Evolutionary conservation across 805 yeast genomes (phyloP), one percentile per base, ranked within the genome.

Genomic region (Trichomonascus vanleenenianus): DNA sequence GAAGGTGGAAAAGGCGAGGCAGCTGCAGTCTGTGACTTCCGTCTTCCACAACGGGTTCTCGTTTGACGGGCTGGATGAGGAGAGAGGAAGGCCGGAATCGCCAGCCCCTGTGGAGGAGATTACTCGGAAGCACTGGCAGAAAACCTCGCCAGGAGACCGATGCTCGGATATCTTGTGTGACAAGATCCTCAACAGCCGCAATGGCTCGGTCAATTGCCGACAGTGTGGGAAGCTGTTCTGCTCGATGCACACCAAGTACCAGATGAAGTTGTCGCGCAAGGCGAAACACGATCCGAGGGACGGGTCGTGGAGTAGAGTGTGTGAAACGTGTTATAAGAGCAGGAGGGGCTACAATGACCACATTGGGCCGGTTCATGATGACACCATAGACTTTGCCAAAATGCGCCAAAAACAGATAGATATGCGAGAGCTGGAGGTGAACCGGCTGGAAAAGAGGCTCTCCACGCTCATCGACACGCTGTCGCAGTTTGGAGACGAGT

Each of bases 181-280:
- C 7, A 72, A 65, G 43, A 53, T 49, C 3, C 63, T 83, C 33
- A 72, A 65, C 42, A 65, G 75, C 22, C 73, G 77, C 47, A 74
- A 72, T 52, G 85, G 84, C 0, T 62, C 72, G 2, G 76, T 77
- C 4, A 82, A 86, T 59, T 85, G 96, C 62, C 65, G 91, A 19
- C 75, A 74, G 52, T 88, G 96, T 64, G 96, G 96, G 0, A 57
- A 68, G 20, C 60, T 87, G 14, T 85, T 64, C 57, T 87, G 96
- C 60, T 73, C 73, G 48, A 62, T 59, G 25, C 95, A 88, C 63
- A 69, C 87, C 2, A 59, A 65, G 43, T 79, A 70, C 53, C 67
- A 72, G 43, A 70, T 78, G 39, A 75, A 72, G 54, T 63, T 87
- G 14, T 62, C 74, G 49, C 54, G 61, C n/a, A 54, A 64, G 2